Percentiles rank a stretch among this genome's conserved stretches.
Conservation (phyloP, 176 grass and related monocot genomes). For the Zizania latifolia region DNA sequence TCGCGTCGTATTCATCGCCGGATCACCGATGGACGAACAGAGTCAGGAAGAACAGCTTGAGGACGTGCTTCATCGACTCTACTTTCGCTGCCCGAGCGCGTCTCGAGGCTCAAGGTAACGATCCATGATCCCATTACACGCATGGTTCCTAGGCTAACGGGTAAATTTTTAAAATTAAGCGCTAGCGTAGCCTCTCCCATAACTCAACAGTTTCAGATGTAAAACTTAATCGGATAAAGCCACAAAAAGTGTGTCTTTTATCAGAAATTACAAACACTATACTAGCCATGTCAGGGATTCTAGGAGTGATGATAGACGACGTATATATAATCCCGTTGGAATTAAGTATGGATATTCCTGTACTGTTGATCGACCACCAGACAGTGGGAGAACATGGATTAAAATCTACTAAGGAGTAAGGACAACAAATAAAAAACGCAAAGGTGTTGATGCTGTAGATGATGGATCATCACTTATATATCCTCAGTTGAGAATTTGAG, state of each 20-base stretch:
- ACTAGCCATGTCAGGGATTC: neutral
- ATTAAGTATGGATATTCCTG: constrained; percentile 20
- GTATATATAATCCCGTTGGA: too few species aligned
- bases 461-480: constrained; percentile 53
- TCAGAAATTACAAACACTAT: constrained; percentile 47
- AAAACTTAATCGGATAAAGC: constrained; percentile 41
- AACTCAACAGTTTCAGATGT: constrained; percentile 32
- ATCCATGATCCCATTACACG: too few species aligned
- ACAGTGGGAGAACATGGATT: constrained; percentile 16
- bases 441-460: constrained; percentile 35
- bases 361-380: constrained; percentile 20
- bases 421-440: constrained; percentile 37
- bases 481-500: constrained; percentile 15
- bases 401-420: too few species aligned
- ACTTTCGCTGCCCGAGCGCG: too few species aligned
- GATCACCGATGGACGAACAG: too few species aligned
- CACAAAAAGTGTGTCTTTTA: constrained; percentile 42
- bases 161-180: too few species aligned
- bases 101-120: too few species aligned
- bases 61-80: too few species aligned
- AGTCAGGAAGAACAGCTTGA: too few species aligned
- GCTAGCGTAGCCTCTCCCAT: too few species aligned
- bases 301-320: constrained; percentile 12
- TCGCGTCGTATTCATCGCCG: too few species aligned
- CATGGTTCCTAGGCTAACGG: too few species aligned